A percentile compares a stretch with the other conserved stretches of the same genome.
Evolutionary conservation across 768 basidiomycete genomes (phyloP).

Genomic region (Boletus tylopilopsis): DNA sequence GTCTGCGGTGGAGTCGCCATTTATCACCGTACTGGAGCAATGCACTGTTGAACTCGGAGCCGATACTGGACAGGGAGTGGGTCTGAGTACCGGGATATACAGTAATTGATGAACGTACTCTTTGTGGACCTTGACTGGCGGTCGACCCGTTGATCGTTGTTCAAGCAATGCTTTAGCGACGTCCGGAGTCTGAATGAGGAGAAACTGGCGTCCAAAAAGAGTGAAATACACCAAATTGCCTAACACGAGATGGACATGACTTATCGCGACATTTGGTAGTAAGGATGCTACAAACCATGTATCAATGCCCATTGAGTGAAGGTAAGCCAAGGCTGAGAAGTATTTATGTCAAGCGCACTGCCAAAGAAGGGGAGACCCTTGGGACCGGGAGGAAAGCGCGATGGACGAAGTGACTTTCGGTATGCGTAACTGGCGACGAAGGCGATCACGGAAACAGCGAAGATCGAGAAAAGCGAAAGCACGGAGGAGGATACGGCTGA

Average conservation of each 20-base stretch:
- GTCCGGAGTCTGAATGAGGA: constrained; percentile 32
- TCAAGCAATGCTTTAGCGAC: constrained; percentile 35
- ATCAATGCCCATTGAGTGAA: constrained; percentile 30
- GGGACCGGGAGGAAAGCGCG: constrained; percentile 28
- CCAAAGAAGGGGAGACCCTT: constrained; percentile 31
- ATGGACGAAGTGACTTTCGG: constrained; percentile 3
- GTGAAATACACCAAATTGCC: constrained; percentile 31
- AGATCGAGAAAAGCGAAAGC: constrained; percentile 6
- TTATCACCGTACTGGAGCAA: constrained; percentile 28
- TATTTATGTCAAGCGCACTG: constrained; percentile 23
- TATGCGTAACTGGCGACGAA: constrained; percentile 10
- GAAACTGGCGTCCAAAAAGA: constrained; percentile 31
- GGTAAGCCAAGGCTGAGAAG: constrained; percentile 30
- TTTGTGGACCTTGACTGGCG: constrained; percentile 25
- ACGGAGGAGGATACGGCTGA: constrained; percentile 1
- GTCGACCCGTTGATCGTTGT: constrained; percentile 35
- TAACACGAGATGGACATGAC: constrained; percentile 9
- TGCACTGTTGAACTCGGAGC: constrained; percentile 30
- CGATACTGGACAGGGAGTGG: constrained; percentile 17
- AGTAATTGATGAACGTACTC: constrained; percentile 21
- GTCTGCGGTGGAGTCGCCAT: constrained; percentile 31
- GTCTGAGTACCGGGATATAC: too few relatives aligned
- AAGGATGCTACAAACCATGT: constrained; percentile 18
- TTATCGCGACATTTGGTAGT: background rate
- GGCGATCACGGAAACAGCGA: constrained; percentile 5